phyloP scores from a whole-genome alignment of 306 rosid genomes.

The Quercus bicolor region DNA sequence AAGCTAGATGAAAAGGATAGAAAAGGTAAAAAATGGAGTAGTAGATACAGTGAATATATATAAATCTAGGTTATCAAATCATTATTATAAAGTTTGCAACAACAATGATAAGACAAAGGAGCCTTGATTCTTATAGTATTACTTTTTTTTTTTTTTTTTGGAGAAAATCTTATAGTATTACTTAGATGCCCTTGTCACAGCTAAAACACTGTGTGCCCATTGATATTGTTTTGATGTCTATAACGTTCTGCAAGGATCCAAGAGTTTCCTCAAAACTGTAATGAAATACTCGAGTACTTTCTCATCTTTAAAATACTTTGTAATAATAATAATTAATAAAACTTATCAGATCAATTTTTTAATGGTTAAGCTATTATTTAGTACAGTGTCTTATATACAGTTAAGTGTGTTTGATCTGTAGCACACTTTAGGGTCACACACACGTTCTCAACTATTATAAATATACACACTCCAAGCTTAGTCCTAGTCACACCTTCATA shows the following conservation, averaged over 20 bases:
- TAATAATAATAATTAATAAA: background rate
- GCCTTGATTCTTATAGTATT: background rate
- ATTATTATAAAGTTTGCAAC: background rate
- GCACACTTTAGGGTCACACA: constrained; percentile 11
- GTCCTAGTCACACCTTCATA: background rate
- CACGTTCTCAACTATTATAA: constrained; percentile 43
- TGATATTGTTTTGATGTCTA: background rate
- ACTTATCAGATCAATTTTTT: background rate
- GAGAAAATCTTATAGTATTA: background rate
- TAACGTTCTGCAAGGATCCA: constrained; percentile 5
- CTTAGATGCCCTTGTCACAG: background rate
- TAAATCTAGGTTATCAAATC: background rate
- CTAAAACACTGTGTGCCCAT: background rate
- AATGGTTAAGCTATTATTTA: background rate
- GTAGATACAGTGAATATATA: no score
- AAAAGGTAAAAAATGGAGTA: background rate
- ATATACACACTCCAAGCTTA: constrained; percentile 15
- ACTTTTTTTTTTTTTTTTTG: background rate
- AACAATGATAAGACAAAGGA: background rate
- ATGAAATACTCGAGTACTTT: constrained; percentile 5
- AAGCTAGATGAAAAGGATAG: background rate
- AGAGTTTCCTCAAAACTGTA: constrained; percentile 14
- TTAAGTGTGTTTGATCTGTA: background rate
- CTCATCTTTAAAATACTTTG: constrained; percentile 15
- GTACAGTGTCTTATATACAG: constrained; percentile 6